phyloP scores from a whole-genome alignment of 768 basidiomycete genomes.

The Pilatotrama ljubarskyi region DNA sequence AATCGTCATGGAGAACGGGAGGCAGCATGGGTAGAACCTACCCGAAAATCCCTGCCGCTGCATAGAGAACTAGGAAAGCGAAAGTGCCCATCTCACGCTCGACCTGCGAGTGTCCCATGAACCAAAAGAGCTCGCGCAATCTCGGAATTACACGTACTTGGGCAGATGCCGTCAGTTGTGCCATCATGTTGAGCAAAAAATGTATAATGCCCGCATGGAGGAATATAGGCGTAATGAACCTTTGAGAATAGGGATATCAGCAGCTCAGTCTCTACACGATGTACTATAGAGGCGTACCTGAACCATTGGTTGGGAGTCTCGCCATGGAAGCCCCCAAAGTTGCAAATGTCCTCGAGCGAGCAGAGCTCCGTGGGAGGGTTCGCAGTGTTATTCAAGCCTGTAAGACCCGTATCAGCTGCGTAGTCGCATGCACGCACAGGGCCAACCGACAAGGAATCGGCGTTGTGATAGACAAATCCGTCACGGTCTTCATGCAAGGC shows the following conservation, averaged over 20 bases:
- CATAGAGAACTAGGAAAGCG: conserved; percentile 84
- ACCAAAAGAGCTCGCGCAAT: conserved; percentile 8
- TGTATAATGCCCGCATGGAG: conserved; percentile 97
- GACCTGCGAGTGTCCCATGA: conserved; percentile 46
- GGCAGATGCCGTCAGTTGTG: conserved; percentile 76
- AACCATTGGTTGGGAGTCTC: conserved; percentile 56
- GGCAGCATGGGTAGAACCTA: conserved; percentile 33
- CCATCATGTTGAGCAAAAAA: conserved; percentile 85
- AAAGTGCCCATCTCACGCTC: conserved; percentile 90
- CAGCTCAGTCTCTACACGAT: too few relatives aligned
- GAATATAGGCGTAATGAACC: conserved; percentile 85
- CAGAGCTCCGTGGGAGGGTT: conserved; percentile 74
- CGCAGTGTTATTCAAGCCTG: conserved; percentile 82
- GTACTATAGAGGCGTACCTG: conserved; percentile 35
- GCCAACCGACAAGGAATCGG: conserved; percentile 56
- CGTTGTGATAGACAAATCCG: conserved; percentile 52
- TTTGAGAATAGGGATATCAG: background rate
- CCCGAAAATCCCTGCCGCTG: conserved; percentile 93
- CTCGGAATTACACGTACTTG: conserved; percentile 46
- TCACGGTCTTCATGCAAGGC: conserved; percentile 83
- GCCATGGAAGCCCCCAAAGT: conserved; percentile 71
- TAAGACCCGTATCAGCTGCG: conserved; percentile 15
- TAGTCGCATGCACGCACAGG: conserved; percentile 4
- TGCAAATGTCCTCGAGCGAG: conserved; percentile 80
- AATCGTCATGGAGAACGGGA: background rate